Evolutionary conservation across 768 basidiomycete species (phyloP), one percentile per base, ranked within the genome.

Genomic region (Royoungia palumana): DNA sequence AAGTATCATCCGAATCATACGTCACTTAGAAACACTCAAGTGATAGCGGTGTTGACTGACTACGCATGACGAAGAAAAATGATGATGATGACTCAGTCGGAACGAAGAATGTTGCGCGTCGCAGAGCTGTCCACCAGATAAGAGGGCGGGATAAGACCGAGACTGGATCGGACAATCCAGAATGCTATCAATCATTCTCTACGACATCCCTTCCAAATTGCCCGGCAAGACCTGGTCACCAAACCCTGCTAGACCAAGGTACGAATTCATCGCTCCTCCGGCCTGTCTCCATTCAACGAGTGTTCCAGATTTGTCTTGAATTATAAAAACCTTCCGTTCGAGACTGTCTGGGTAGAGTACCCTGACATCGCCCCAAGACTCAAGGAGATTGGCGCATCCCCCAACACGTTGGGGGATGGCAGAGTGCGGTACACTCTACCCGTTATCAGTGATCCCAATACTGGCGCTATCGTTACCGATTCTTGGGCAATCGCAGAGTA

Each of bases 201-300:
- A 70, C 24, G 73, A 75, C 19, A 65, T 68, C 21, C 63, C 70
- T 14, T 69, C 63, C 35, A 60, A 61, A 5, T 45, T 64, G 8
- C 62, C 67, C 0, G 63, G 58, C 4, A 64, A 62, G 17, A 49
- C n/a, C 3, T 73, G 66, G 67, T 65, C 73, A 1, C 66, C 68
- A 6, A 76, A 74, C 44, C 57, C 68, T 6, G 68, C 62, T 51
- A 76, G 65, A 48, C 57, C 70, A 24, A 72, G 73, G 75, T 56
- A 1, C 8, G 46, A 51, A 8, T 11, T 13, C 25, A 42, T 4
- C 35, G 2, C 8, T 7, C 12, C 5, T 24, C 16, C 17, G 34
- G 37, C 11, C 4, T 12, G n/a, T 20, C 4, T 36, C 11, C 4
- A 20, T n/a, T 34, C 3, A 52, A 37, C 8, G 34, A 27, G n/a